Base-by-base conservation (phyloP, 2,329 filamentous ascomycete species). In the Coniochaeta prunicola region DNA sequence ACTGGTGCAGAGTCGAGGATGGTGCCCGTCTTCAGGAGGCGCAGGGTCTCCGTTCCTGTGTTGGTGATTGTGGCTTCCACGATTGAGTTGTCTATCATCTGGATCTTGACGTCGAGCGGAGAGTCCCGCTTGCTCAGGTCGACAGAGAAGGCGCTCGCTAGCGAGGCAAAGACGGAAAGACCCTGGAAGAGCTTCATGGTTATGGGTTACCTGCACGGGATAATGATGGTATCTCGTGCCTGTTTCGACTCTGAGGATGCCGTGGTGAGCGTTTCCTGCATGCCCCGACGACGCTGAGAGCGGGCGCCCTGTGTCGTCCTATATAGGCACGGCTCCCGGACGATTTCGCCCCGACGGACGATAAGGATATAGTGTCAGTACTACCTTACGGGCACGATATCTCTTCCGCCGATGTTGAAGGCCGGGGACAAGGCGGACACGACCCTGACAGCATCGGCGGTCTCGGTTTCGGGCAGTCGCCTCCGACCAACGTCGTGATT, bases 21-120 rank as follows among this genome's bases (percentile, higher is more conserved):
- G 57, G 77, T 81, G 34, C 81, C 81, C 48, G 76, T 74, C 72
- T 77, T 82, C 62, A 84, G 71, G 28, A 84, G 66, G 69, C 81
- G 81, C 62, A 84, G 67, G 59, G 73, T 73, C 53, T 70, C 71
- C 53, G 72, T 71, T 53, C 80, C 81, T 33, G 72, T 80, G 74
- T 84, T 84, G 63, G 77, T 82, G 60, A 84, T 73, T 53, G 72
- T 70, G 31, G 80, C 78, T 71, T 80, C 81, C 63, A 84, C 74
- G 58, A 73, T 74, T n/a, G 79, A 77, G 71, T 83, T 83, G 59
- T 76, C 77, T 24, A 75, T 68, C 64, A 77, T 71, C 67, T 78
- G 70, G 59, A 82, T 74, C 66, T 77, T 70, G 60, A 79, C 75
- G 21, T 76, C 70, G 56, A 79, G 68, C 58, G 76, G 73, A 61